Conservation (phyloP, 2,329 filamentous ascomycete species). For the Paecilomyces formosus region DNA sequence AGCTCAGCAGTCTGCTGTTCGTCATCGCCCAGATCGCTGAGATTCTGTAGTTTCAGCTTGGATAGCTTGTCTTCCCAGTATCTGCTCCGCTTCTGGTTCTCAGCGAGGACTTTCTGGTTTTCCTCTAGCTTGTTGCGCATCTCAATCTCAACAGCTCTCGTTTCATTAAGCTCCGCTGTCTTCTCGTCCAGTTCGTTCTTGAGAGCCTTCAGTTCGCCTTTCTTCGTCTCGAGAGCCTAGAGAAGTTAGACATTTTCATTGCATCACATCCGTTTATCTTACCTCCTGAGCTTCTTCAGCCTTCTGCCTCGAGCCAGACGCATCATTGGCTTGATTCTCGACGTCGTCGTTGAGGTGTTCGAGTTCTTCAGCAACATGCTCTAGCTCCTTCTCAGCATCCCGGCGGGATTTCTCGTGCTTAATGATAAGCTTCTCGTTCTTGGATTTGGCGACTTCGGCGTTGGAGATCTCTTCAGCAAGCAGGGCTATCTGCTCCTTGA, state of each 20-base stretch:
- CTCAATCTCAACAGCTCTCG: slow-evolving; percentile 84
- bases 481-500: slow-evolving; percentile 77
- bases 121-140: slow-evolving; percentile 98
- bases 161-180: slow-evolving; percentile 78
- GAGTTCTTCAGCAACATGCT: slow-evolving; percentile 62
- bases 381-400: slow-evolving; percentile 73
- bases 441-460: slow-evolving; percentile 80
- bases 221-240: slow-evolving; percentile 65
- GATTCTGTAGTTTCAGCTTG: slow-evolving; percentile 76
- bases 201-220: slow-evolving; percentile 67
- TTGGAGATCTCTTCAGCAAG: slow-evolving; percentile 75
- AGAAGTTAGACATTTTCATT: slow-evolving; percentile 14
- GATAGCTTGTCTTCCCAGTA: slow-evolving; percentile 88
- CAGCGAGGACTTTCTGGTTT: slow-evolving; percentile 77
- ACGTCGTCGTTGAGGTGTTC: slow-evolving; percentile 74
- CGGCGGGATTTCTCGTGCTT: slow-evolving; percentile 80
- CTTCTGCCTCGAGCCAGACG: slow-evolving; percentile 62
- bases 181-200: slow-evolving; percentile 86
- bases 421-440: slow-evolving; percentile 82
- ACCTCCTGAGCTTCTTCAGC: slow-evolving; percentile 74
- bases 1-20: slow-evolving; percentile 42
- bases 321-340: slow-evolving; percentile 65
- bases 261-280: slow-evolving; percentile 8
- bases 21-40: slow-evolving; percentile 61
- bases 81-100: slow-evolving; percentile 74